phyloP scores from a whole-genome alignment of 164 flowering plant genomes.

The Aristolochia fimbriata region DNA sequence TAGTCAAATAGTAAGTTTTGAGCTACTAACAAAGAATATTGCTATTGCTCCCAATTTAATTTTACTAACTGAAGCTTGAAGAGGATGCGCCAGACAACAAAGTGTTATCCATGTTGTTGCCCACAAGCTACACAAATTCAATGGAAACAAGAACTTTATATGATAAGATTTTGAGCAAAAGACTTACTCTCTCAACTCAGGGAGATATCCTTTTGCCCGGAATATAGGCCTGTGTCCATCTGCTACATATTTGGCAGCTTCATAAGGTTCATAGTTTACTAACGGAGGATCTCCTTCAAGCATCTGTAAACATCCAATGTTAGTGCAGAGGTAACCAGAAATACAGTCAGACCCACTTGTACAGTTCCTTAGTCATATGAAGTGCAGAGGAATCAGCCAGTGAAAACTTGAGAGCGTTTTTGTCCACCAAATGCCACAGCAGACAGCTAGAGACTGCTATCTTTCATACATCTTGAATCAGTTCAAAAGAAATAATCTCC shows the following conservation, averaged over 20 bases:
- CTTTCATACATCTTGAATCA: background rate
- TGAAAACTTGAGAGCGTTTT: no score
- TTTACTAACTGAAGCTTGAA: background rate
- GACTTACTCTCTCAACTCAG: conserved; percentile 81
- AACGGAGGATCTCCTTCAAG: conserved; percentile 94
- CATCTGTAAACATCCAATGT: conserved; percentile 44
- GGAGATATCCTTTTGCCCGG: conserved; percentile 52
- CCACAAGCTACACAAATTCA: background rate
- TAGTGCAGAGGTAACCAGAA: no score
- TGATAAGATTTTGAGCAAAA: background rate
- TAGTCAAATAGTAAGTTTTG: background rate
- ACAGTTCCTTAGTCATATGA: no score
- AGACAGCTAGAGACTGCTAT: background rate
- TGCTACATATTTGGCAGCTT: conserved; percentile 84
- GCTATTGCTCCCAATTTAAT: background rate
- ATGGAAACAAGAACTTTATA: background rate
- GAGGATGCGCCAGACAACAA: background rate
- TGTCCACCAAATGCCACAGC: background rate
- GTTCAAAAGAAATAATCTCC: conserved; percentile 98
- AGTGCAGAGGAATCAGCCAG: no score
- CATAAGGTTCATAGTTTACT: conserved; percentile 83
- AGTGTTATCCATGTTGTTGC: background rate
- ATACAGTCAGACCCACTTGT: no score
- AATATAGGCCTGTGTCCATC: conserved; percentile 83
- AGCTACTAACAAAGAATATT: background rate